These are phyloP conservation scores for Litchi chinensis DNA, from an alignment of 345 rosid genomes.

Conservation along the genomic window DNA sequence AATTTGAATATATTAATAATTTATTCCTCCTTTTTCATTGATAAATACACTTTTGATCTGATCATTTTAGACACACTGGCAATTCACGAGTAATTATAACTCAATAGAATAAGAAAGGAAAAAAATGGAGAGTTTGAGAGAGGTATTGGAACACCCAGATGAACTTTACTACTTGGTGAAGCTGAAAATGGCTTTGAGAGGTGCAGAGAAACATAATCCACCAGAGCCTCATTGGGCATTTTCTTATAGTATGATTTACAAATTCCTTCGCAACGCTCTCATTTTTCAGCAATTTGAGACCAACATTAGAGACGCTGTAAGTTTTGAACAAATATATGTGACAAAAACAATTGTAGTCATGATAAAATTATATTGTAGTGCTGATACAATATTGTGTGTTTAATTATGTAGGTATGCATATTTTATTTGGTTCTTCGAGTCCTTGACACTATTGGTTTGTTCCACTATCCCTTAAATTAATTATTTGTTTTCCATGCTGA, in stretches of 20 bases:
- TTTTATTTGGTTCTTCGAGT: slow-evolving; percentile 95
- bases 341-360: no score
- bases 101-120: no score
- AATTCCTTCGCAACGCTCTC: slow-evolving; percentile 82
- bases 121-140: no score
- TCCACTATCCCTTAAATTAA: neutral
- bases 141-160: no score
- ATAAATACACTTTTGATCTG: neutral
- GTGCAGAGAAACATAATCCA: slow-evolving; percentile 91
- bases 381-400: no score
- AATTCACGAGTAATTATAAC: no score
- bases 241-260: slow-evolving; percentile 85
- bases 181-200: slow-evolving; percentile 64
- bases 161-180: slow-evolving; percentile 74
- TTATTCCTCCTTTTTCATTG: no score
- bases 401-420: slow-evolving; percentile 72
- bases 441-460: slow-evolving; percentile 93
- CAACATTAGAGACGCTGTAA: slow-evolving; percentile 82
- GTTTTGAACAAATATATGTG: neutral
- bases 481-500: no score
- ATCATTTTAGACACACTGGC: no score
- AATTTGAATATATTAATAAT: no score
- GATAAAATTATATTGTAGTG: no score
- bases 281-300: slow-evolving; percentile 86
- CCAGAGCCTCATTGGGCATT: slow-evolving; percentile 88